A percentile compares a stretch with the other conserved stretches of the same genome.
phyloP scores from a whole-genome alignment of 2,329 filamentous ascomycete species.

The Diaporthe sp. region DNA sequence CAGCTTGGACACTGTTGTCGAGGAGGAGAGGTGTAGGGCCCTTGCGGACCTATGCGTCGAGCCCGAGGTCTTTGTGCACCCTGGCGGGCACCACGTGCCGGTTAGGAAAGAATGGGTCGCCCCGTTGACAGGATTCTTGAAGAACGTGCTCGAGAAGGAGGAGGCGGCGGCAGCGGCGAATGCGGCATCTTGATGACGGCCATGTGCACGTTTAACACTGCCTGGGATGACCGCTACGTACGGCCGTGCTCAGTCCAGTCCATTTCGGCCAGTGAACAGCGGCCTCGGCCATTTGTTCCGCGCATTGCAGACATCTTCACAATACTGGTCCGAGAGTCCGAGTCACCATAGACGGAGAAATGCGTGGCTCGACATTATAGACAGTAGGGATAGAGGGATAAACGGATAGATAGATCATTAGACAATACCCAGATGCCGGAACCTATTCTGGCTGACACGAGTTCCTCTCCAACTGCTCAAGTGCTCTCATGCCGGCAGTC shows the following conservation, averaged over 20 bases:
- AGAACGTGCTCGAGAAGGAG: conserved; percentile 46
- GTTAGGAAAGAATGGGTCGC: conserved; percentile 87
- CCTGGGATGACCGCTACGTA: not conserved
- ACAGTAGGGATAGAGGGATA: not conserved
- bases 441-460: not conserved
- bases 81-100: conserved; percentile 92
- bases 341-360: not conserved
- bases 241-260: not conserved
- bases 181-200: not conserved
- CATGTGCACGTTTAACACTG: too few species aligned
- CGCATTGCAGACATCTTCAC: not conserved
- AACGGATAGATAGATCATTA: not conserved
- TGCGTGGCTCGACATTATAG: not conserved
- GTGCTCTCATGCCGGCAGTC: not conserved
- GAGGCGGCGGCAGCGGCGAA: not conserved
- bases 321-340: too few species aligned
- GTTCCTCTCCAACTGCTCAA: too few species aligned
- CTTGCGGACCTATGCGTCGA: conserved; percentile 62
- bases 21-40: conserved; percentile 64
- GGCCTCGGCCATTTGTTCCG: not conserved
- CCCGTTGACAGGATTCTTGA: conserved; percentile 81
- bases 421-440: not conserved
- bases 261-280: not conserved
- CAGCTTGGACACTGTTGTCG: conserved; percentile 73
- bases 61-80: conserved; percentile 75